Percentiles rank a stretch among this genome's conserved stretches.
Conservation (phyloP, 306 rosid genomes). For the Fragaria ananassa region DNA sequence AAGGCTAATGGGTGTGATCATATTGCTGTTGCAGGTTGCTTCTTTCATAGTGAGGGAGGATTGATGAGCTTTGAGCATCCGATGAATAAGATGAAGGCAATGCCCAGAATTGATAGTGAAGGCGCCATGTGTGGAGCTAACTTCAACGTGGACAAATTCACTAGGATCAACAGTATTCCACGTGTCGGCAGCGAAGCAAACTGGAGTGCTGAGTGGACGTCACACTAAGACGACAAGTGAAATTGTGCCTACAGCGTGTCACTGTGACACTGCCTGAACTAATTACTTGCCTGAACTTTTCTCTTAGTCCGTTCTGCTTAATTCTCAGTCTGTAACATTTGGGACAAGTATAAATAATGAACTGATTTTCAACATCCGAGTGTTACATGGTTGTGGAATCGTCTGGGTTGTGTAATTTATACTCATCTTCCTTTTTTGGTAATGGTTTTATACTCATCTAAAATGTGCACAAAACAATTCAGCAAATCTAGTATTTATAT, state of each 20-base stretch:
- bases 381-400: too few species aligned
- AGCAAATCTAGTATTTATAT: not conserved
- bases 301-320: too few species aligned
- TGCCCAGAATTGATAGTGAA: slow-evolving; percentile 93
- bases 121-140: slow-evolving; percentile 93
- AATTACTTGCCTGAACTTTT: not conserved
- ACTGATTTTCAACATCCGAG: not conserved
- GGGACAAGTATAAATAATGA: not conserved
- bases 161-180: slow-evolving; percentile 85
- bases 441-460: too few species aligned
- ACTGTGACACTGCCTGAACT: not conserved
- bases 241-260: not conserved
- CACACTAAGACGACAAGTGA: slow-evolving; percentile 24
- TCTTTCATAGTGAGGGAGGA: slow-evolving; percentile 92
- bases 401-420: not conserved
- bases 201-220: slow-evolving; percentile 68
- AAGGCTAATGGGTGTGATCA: not conserved
- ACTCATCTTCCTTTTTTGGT: too few species aligned
- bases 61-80: slow-evolving; percentile 98
- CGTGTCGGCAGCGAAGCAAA: slow-evolving; percentile 75
- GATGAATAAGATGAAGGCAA: slow-evolving; percentile 84
- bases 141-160: slow-evolving; percentile 75
- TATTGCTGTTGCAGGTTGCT: slow-evolving; percentile 53
- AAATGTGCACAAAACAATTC: not conserved
- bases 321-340: not conserved